phyloP scores from a whole-genome alignment of 768 basidiomycete genomes.

The Harrya chromipes region DNA sequence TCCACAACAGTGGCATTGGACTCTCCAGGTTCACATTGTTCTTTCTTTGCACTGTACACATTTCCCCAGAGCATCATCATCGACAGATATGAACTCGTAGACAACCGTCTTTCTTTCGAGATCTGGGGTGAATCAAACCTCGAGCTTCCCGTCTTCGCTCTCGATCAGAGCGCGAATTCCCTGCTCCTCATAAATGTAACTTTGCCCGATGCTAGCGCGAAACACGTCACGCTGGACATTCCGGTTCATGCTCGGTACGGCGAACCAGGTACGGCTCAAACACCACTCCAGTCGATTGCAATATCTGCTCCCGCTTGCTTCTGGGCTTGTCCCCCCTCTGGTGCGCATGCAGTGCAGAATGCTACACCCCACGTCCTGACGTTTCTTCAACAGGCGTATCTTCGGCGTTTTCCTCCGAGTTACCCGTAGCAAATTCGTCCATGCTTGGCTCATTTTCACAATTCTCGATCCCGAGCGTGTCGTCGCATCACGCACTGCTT shows the following conservation, averaged over 20 bases:
- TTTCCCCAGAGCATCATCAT: conserved; percentile 41
- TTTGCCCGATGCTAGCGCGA: neutral
- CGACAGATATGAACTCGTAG: conserved; percentile 43
- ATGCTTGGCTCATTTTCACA: conserved; percentile 17
- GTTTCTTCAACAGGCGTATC: conserved; percentile 4
- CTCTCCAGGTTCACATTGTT: conserved; percentile 15
- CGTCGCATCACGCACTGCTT: conserved; percentile 7
- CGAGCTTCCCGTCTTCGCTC: conserved; percentile 41
- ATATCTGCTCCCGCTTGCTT: conserved; percentile 30
- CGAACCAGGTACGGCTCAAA: conserved; percentile 16
- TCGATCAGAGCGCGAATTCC: conserved; percentile 22
- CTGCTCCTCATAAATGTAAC: conserved; percentile 34
- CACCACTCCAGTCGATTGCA: conserved; percentile 18
- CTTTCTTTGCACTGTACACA: conserved; percentile 33
- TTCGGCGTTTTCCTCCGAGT: conserved; percentile 8
- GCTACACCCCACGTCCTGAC: conserved; percentile 4
- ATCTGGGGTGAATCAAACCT: conserved; percentile 39
- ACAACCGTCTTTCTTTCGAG: conserved; percentile 32
- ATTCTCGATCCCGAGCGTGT: conserved; percentile 16
- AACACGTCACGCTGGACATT: conserved; percentile 28
- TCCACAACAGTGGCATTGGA: conserved; percentile 20
- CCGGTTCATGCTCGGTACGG: conserved; percentile 48
- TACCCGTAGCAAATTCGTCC: conserved; percentile 20
- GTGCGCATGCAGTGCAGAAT: conserved; percentile 14
- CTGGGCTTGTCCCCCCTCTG: conserved; percentile 29